Conservation (phyloP, 768 basidiomycete genomes). For the Coprinopsis strossmayeri region DNA sequence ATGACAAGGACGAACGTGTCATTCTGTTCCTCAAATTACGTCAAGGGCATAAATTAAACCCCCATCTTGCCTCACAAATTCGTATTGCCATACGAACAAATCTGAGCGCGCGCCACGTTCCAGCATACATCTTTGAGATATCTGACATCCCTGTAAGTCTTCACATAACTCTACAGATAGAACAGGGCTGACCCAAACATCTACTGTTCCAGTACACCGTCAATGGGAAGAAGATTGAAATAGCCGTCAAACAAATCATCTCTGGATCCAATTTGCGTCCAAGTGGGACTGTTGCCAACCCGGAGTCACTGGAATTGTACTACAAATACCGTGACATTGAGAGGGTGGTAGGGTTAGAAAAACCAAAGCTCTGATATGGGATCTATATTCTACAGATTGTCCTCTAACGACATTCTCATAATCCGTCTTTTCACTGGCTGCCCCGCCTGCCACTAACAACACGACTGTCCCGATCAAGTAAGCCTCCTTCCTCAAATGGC, state of each 20-base stretch:
- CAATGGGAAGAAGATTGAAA: slow-evolving; percentile 75
- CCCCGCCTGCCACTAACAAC: too few species aligned
- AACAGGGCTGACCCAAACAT: slow-evolving; percentile 1
- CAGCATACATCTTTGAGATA: slow-evolving; percentile 57
- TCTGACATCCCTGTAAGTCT: slow-evolving; percentile 59
- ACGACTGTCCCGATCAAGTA: too few species aligned
- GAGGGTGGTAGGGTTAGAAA: slow-evolving; percentile 10
- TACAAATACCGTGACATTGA: slow-evolving; percentile 57
- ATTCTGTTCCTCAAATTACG: slow-evolving; percentile 69
- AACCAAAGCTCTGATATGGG: slow-evolving; percentile 13
- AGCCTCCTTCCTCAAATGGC: too few species aligned
- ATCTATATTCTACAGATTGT: neutral
- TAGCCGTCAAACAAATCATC: slow-evolving; percentile 71
- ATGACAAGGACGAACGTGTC: slow-evolving; percentile 68
- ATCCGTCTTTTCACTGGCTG: too few species aligned
- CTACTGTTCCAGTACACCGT: slow-evolving; percentile 52
- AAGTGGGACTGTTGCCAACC: slow-evolving; percentile 72
- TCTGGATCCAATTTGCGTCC: slow-evolving; percentile 60
- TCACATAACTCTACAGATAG: too few species aligned
- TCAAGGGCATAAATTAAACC: slow-evolving; percentile 35
- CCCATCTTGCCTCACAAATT: slow-evolving; percentile 39
- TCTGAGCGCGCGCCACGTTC: slow-evolving; percentile 72
- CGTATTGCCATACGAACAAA: slow-evolving; percentile 48
- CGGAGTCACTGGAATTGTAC: slow-evolving; percentile 57
- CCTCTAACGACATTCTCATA: too few species aligned